Evolutionary conservation across 495 filamentous ascomycete species (phyloP).

Genomic region (Tetracladium setigerum): DNA sequence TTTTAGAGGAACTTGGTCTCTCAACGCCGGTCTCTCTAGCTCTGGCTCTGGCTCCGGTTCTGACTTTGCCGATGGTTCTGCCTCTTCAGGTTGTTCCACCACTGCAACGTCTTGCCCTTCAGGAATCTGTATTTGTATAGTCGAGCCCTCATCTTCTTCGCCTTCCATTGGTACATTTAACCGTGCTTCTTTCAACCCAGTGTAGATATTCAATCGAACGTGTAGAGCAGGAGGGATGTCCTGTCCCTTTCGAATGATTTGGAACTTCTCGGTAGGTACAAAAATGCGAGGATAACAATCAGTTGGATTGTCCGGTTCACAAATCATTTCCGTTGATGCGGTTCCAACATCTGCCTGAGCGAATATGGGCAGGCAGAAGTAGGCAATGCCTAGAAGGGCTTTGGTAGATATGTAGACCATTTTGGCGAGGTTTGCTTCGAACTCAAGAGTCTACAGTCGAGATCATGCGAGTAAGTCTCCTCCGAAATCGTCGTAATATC

Average conservation of each 20-base stretch:
- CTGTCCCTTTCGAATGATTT: constrained; percentile 53
- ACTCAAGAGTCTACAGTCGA: constrained; percentile 16
- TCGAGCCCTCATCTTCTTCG: constrained; percentile 23
- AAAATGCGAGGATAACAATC: constrained; percentile 61
- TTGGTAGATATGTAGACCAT: constrained; percentile 3
- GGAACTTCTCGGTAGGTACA: constrained; percentile 52
- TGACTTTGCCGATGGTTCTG: constrained; percentile 11
- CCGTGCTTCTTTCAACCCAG: constrained; percentile 55
- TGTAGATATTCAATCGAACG: constrained; percentile 53
- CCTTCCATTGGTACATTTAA: constrained; percentile 44
- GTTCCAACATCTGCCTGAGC: constrained; percentile 5
- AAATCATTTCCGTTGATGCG: constrained; percentile 45
- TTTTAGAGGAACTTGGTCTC: constrained; percentile 24
- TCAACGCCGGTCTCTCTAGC: constrained; percentile 11
- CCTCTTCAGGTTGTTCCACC: constrained; percentile 27
- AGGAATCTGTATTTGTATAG: constrained; percentile 32
- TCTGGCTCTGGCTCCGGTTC: constrained; percentile 12
- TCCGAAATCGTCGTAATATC: constrained; percentile 14
- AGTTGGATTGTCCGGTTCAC: constrained; percentile 46
- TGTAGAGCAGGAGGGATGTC: constrained; percentile 56
- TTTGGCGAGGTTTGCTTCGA: constrained; percentile 1
- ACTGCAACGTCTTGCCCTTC: constrained; percentile 39
- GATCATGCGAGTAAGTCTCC: constrained; percentile 13
- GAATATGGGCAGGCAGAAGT: constrained; percentile 8
- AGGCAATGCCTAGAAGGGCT: constrained; percentile 6